These are phyloP conservation scores for Osmanthus fragrans DNA, from an alignment of 257 asterid species.

Conservation along the genomic window DNA sequence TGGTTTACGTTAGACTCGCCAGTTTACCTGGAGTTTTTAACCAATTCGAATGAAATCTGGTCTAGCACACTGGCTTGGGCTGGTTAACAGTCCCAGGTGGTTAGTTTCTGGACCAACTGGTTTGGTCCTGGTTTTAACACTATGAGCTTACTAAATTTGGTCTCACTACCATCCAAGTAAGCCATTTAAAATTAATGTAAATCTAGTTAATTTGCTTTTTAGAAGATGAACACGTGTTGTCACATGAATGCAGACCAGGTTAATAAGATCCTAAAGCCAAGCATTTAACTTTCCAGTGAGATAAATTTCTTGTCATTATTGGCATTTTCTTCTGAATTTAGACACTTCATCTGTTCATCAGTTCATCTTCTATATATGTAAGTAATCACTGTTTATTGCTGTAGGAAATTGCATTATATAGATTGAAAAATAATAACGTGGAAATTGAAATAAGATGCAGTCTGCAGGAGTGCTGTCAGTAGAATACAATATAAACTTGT, in stretches of 20 bases:
- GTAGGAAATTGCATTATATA: background rate
- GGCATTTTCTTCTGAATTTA: constrained; percentile 3
- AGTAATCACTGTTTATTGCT: background rate
- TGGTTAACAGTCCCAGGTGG: background rate
- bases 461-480: background rate
- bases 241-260: background rate
- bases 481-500: background rate
- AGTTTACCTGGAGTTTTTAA: background rate
- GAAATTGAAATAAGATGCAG: background rate
- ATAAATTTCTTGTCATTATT: background rate
- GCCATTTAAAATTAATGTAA: background rate
- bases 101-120: background rate
- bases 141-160: background rate
- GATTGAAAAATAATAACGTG: background rate
- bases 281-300: background rate
- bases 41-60: background rate
- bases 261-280: background rate
- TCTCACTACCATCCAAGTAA: background rate
- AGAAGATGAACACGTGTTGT: background rate
- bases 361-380: background rate
- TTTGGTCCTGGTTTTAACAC: background rate
- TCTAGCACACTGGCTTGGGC: background rate
- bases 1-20: background rate
- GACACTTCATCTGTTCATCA: no score
- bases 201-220: constrained; percentile 6